Evolutionary conservation across 1,139 yeast species (phyloP).

Genomic region (Candida albicans): DNA sequence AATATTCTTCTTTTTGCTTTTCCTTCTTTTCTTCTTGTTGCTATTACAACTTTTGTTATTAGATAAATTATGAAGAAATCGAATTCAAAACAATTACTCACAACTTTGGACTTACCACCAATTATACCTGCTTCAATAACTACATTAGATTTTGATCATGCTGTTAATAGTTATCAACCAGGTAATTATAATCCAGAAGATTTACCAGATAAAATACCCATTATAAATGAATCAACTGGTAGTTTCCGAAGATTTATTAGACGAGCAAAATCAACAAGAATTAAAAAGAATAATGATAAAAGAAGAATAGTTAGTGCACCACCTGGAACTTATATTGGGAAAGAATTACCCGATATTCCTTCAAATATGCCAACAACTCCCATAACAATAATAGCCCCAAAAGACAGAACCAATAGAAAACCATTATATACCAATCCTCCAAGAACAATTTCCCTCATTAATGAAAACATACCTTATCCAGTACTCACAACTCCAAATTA

Average conservation of each 20-base stretch:
- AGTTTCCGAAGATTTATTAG: constrained; percentile 20
- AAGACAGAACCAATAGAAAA: neutral
- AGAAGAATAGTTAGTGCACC: constrained; percentile 14
- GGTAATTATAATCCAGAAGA: constrained; percentile 26
- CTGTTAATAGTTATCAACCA: constrained; percentile 32
- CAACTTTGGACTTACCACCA: constrained; percentile 13
- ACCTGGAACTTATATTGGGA: constrained; percentile 2
- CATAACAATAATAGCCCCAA: neutral
- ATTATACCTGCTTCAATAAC: constrained; percentile 12
- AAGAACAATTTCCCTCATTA: constrained; percentile 1
- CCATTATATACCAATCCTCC: neutral
- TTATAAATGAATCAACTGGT: constrained; percentile 26
- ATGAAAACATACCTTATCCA: constrained; percentile 1
- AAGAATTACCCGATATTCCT: constrained; percentile 9
- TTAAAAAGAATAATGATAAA: constrained; percentile 1
- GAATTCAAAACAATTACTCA: constrained; percentile 6
- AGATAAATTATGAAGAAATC: neutral
- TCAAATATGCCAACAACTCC: neutral
- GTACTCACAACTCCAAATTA: constrained; percentile 1
- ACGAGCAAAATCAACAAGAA: neutral
- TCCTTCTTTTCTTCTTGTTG: neutral
- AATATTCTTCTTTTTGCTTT: neutral
- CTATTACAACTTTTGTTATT: neutral
- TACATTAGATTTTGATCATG: constrained; percentile 26
- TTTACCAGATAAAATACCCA: constrained; percentile 33